phyloP scores from a whole-genome alignment of 1,284 basidiomycete genomes.

The Pascua guehoae region DNA sequence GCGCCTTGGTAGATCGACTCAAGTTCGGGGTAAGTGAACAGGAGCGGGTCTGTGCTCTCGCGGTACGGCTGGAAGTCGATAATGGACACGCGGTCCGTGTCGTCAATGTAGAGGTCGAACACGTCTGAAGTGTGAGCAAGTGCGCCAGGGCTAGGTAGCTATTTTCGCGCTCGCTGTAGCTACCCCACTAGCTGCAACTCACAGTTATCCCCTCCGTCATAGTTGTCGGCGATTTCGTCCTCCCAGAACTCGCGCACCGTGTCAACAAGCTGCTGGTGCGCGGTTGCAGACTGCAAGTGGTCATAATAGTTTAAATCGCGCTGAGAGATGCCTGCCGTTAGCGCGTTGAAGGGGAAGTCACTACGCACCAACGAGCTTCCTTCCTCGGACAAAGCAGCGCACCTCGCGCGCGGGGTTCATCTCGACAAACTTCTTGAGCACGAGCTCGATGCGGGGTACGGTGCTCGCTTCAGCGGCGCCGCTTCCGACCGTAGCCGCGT shows the following conservation, averaged over 20 bases:
- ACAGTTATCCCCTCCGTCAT: constrained; percentile 67
- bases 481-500: not conserved
- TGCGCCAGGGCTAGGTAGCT: too few species aligned
- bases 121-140: constrained; percentile 56
- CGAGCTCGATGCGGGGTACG: constrained; percentile 59
- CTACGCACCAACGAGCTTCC: constrained; percentile 45
- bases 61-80: constrained; percentile 90
- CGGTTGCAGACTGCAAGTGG: constrained; percentile 66
- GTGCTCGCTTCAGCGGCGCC: not conserved
- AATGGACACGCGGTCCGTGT: constrained; percentile 71
- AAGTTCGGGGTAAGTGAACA: constrained; percentile 81
- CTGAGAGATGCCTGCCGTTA: constrained; percentile 69
- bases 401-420: constrained; percentile 79
- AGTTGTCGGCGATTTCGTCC: constrained; percentile 60
- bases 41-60: constrained; percentile 74
- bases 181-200: constrained; percentile 33
- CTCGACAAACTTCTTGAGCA: constrained; percentile 85
- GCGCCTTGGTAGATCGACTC: constrained; percentile 8
- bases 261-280: constrained; percentile 57
- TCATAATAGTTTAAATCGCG: constrained; percentile 89
- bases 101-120: constrained; percentile 82
- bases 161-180: too few species aligned
- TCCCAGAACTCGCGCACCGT: constrained; percentile 66
- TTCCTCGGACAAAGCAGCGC: constrained; percentile 73
- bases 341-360: too few species aligned